phyloP scores from a whole-genome alignment of 1,284 basidiomycete species.

The Leccinum griseonigrum region DNA sequence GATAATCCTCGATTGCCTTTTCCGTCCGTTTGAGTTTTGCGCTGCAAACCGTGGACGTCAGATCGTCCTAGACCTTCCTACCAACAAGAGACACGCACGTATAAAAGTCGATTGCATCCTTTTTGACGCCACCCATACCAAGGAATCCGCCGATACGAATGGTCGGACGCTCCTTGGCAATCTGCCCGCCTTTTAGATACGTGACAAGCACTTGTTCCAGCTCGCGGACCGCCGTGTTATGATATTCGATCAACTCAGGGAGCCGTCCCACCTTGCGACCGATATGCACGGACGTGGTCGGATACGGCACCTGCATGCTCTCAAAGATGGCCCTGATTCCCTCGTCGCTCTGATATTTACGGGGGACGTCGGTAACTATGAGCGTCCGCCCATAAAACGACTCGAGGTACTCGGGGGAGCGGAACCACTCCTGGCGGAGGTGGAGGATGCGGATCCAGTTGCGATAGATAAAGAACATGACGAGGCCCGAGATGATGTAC shows the following conservation, averaged over 20 bases:
- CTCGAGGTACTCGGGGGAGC: conserved; percentile 61
- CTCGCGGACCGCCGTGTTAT: conserved; percentile 75
- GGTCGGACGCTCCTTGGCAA: conserved; percentile 67
- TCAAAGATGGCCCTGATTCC: conserved; percentile 67
- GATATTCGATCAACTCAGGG: conserved; percentile 69
- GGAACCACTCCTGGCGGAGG: conserved; percentile 60
- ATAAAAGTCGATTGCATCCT: conserved; percentile 74
- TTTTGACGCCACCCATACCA: conserved; percentile 66
- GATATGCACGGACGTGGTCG: conserved; percentile 72
- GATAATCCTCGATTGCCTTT: conserved; percentile 76
- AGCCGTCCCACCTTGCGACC: conserved; percentile 64
- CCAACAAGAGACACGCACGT: conserved; percentile 38
- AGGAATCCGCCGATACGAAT: conserved; percentile 65
- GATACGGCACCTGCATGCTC: conserved; percentile 67
- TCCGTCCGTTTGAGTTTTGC: conserved; percentile 75
- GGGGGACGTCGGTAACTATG: conserved; percentile 61
- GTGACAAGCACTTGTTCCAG: conserved; percentile 74
- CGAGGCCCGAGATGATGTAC: conserved; percentile 57
- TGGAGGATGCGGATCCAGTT: conserved; percentile 65
- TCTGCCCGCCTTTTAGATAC: conserved; percentile 68
- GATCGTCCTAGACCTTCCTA: conserved; percentile 7
- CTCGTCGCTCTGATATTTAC: conserved; percentile 64
- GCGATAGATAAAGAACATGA: conserved; percentile 58
- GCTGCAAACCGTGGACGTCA: conserved; percentile 35
- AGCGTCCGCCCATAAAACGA: conserved; percentile 68